Evolutionary conservation across 208 protist species (phyloP).

Genomic region (Trypanosomatidae sp.): DNA sequence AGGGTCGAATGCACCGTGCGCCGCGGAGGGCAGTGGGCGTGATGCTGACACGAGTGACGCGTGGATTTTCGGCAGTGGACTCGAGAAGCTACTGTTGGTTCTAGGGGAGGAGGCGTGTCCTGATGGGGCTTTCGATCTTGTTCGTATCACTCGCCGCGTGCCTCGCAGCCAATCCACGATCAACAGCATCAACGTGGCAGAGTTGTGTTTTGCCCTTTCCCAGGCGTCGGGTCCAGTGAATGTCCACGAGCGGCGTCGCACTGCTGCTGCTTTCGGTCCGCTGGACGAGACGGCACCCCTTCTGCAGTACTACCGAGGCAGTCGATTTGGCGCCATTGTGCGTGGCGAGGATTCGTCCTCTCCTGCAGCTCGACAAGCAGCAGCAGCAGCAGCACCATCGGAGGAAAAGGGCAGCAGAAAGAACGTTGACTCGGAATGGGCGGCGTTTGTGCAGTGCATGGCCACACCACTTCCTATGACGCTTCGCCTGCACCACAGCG

Average conservation of each 20-base stretch:
- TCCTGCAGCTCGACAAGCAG: constrained; percentile 18
- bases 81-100: constrained; percentile 48
- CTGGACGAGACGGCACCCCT: constrained; percentile 62
- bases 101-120: constrained; percentile 54
- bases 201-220: constrained; percentile 86
- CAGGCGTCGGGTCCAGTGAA: constrained; percentile 57
- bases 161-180: constrained; percentile 79
- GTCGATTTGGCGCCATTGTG: constrained; percentile 57
- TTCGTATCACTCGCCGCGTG: constrained; percentile 66
- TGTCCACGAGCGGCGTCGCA: constrained; percentile 73
- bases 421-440: constrained; percentile 56
- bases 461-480: constrained; percentile 84
- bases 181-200: constrained; percentile 60
- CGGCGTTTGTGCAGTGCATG: constrained; percentile 49
- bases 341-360: constrained; percentile 37
- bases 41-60: constrained; percentile 17
- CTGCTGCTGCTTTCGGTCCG: constrained; percentile 32
- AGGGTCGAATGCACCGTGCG: neutral
- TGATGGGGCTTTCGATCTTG: constrained; percentile 51
- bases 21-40: neutral
- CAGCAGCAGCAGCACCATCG: constrained; percentile 3
- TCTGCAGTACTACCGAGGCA: constrained; percentile 80
- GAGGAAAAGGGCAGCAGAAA: neutral
- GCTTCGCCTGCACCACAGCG: constrained; percentile 78
- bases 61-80: constrained; percentile 50